phyloP scores from a whole-genome alignment of 2,329 filamentous ascomycete species.

The Cytospora leucostoma region DNA sequence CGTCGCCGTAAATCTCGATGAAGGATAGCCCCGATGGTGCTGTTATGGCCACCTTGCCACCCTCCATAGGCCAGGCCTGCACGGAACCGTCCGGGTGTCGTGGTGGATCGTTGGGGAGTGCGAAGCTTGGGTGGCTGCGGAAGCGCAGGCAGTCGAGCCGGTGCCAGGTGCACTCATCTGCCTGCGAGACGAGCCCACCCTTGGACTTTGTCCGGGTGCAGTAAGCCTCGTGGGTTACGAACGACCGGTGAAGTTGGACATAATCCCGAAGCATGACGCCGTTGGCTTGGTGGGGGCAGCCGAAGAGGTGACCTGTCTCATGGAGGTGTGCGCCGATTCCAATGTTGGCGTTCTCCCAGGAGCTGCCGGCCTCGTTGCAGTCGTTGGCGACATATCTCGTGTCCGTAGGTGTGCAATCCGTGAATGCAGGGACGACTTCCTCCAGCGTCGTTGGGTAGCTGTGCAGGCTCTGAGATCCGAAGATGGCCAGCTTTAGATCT shows the following conservation, averaged over 20 bases:
- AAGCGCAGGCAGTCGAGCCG: conserved; percentile 86
- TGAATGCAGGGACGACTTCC: conserved; percentile 85
- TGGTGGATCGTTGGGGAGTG: conserved; percentile 72
- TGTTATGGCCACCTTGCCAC: conserved; percentile 72
- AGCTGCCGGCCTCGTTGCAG: conserved; percentile 82
- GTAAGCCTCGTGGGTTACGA: conserved; percentile 78
- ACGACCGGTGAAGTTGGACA: conserved; percentile 79
- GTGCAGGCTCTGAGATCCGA: conserved; percentile 88
- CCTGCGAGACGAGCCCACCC: conserved; percentile 71
- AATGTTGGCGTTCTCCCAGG: conserved; percentile 93
- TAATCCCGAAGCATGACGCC: conserved; percentile 95
- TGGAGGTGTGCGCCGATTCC: conserved; percentile 92
- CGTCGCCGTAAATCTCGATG: conserved; percentile 78
- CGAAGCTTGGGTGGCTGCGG: conserved; percentile 87
- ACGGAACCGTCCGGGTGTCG: conserved; percentile 71
- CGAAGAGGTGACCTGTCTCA: conserved; percentile 86
- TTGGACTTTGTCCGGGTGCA: conserved; percentile 84
- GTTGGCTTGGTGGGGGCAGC: conserved; percentile 83
- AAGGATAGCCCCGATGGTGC: conserved; percentile 82
- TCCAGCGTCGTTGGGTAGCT: conserved; percentile 89
- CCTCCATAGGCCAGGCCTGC: conserved; percentile 83
- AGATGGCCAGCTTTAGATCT: conserved; percentile 81
- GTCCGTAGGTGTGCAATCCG: conserved; percentile 87
- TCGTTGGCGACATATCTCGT: conserved; percentile 80
- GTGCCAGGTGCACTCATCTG: conserved; percentile 91